phyloP scores from a whole-genome alignment of 2,329 filamentous ascomycete genomes.

The Hypoxylon sp. region DNA sequence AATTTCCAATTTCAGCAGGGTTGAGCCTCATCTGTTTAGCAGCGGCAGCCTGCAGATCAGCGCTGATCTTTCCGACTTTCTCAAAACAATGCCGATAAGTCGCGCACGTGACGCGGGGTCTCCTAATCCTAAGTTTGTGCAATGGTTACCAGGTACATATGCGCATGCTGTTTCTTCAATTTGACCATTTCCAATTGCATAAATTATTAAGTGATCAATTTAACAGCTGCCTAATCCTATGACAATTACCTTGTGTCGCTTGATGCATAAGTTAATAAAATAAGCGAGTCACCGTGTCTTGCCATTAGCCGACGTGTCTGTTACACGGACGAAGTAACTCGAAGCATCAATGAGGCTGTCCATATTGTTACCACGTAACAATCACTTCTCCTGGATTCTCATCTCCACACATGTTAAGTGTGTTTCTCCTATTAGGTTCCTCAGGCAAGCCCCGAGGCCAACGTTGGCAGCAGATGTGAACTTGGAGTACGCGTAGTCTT shows the following conservation, averaged over 20 bases:
- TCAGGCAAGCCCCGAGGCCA: background rate
- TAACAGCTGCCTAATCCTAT: background rate
- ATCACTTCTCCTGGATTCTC: background rate
- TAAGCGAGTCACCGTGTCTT: background rate
- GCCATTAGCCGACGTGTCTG: background rate
- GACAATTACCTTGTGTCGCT: background rate
- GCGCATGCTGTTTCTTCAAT: no score
- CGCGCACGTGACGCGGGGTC: slow-evolving; percentile 40
- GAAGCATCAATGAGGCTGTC: background rate
- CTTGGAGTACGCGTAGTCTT: background rate
- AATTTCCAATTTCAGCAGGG: slow-evolving; percentile 31
- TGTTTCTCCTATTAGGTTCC: background rate
- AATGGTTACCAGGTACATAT: background rate
- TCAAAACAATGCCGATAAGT: slow-evolving; percentile 26
- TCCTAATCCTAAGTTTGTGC: background rate
- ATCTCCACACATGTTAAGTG: background rate
- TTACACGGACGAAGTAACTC: background rate
- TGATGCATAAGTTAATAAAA: background rate
- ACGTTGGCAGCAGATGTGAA: background rate
- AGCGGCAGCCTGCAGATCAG: slow-evolving; percentile 44
- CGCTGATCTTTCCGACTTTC: slow-evolving; percentile 33
- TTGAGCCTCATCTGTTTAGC: slow-evolving; percentile 43
- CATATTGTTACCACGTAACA: background rate
- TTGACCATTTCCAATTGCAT: no score
- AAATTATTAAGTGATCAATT: no score